Conservation (phyloP, 192 early-diverging fungal species). For the Gamsiella multidivaricata region DNA sequence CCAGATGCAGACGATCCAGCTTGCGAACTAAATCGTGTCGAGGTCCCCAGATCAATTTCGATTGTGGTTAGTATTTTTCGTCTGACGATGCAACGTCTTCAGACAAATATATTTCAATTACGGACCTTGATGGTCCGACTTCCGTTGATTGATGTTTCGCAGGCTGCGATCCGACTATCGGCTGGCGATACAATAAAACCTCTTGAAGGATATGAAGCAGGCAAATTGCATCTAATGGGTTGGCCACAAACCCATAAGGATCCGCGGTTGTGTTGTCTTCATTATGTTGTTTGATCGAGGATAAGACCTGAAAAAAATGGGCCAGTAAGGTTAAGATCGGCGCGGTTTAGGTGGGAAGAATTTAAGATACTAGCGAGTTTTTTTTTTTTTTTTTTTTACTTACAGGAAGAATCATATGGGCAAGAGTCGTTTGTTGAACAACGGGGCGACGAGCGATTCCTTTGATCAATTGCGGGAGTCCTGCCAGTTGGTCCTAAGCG, state of each 20-base stretch:
- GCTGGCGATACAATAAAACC: slow-evolving; percentile 72
- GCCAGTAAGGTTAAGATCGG: slow-evolving; percentile 9
- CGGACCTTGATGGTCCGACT: slow-evolving; percentile 14
- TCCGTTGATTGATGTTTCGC: background rate
- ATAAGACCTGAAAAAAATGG: slow-evolving; percentile 38
- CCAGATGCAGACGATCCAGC: slow-evolving; percentile 6
- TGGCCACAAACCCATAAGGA: slow-evolving; percentile 67
- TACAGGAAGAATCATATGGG: slow-evolving; percentile 77
- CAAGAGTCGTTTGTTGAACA: slow-evolving; percentile 69
- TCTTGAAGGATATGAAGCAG: slow-evolving; percentile 69
- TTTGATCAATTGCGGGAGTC: slow-evolving; percentile 71
- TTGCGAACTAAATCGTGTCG: slow-evolving; percentile 14
- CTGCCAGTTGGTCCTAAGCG: slow-evolving; percentile 36
- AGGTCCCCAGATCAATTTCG: background rate
- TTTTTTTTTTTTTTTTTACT: slow-evolving; percentile 20
- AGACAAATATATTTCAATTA: background rate
- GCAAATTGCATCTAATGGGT: slow-evolving; percentile 64
- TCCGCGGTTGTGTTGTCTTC: slow-evolving; percentile 57
- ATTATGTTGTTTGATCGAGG: slow-evolving; percentile 55
- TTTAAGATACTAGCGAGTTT: background rate
- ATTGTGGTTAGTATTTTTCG: background rate
- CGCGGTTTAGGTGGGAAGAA: background rate
- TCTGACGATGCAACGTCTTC: no score
- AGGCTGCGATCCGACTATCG: slow-evolving; percentile 13
- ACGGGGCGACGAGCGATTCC: slow-evolving; percentile 66